A percentile compares a stretch with the other conserved stretches of the same genome.
These are phyloP conservation scores for Diplocarpon mali DNA, from an alignment of 2,329 filamentous ascomycete genomes.

Conservation along the genomic window DNA sequence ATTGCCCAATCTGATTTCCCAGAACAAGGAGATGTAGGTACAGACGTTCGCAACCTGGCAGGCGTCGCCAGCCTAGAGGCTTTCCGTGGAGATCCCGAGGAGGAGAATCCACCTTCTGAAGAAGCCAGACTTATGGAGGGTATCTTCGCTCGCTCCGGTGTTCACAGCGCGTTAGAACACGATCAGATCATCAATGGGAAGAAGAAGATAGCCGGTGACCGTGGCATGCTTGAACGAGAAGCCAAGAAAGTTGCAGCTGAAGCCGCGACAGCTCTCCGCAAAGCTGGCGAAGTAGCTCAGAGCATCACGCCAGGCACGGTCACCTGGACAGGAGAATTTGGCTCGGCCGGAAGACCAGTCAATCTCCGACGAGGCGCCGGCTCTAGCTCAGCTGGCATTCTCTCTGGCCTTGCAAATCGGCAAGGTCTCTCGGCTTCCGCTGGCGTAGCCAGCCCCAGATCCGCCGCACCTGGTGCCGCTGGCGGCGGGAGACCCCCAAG, in stretches of 20 bases:
- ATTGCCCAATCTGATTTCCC: neutral
- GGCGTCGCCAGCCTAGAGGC: conserved; percentile 56
- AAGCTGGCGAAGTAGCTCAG: conserved; percentile 61
- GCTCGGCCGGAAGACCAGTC: conserved; percentile 60
- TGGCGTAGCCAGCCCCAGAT: conserved; percentile 35
- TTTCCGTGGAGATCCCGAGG: conserved; percentile 40
- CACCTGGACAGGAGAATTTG: conserved; percentile 86
- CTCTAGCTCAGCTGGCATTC: conserved; percentile 42
- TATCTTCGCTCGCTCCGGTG: conserved; percentile 75
- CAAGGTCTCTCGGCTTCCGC: conserved; percentile 32
- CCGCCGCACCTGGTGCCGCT: conserved; percentile 33
- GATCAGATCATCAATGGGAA: conserved; percentile 79
- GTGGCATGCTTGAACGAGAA: conserved; percentile 68
- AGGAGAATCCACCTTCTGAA: conserved; percentile 35
- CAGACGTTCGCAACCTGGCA: conserved; percentile 40
- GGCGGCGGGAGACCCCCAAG: conserved; percentile 29
- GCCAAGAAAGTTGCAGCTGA: conserved; percentile 68
- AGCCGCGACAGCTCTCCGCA: conserved; percentile 65
- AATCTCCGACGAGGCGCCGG: conserved; percentile 35
- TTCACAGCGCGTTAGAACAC: conserved; percentile 88
- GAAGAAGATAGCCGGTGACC: conserved; percentile 60
- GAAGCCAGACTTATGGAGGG: conserved; percentile 77
- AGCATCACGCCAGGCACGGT: conserved; percentile 71
- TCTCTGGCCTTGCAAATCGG: conserved; percentile 46
- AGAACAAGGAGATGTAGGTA: conserved; percentile 26